Evolutionary conservation across 352 stramenopile genomes (phyloP).

Genomic region (Phytophthora pseudosyringae): DNA sequence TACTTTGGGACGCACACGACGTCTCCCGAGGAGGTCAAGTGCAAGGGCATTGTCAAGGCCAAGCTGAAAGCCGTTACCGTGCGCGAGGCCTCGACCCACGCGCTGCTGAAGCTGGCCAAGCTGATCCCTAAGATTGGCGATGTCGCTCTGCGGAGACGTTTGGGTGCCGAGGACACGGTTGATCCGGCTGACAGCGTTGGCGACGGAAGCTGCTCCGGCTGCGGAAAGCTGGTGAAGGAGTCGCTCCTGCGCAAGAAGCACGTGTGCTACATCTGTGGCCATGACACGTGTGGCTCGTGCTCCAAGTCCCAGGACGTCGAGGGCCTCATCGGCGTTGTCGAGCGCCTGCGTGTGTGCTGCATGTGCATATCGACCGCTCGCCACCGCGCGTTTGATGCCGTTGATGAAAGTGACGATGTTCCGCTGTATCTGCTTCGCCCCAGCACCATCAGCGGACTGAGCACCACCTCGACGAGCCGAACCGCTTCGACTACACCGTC

Average conservation of each 20-base stretch:
- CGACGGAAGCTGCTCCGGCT: conserved; percentile 39
- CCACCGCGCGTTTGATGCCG: conserved; percentile 38
- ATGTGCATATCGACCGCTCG: conserved; percentile 44
- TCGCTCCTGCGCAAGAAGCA: conserved; percentile 46
- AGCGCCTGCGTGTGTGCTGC: conserved; percentile 47
- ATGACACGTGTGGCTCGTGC: conserved; percentile 45
- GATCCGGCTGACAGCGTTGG: conserved; percentile 13
- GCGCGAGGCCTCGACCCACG: conserved; percentile 27
- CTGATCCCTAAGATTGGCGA: conserved; percentile 41
- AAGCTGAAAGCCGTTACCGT: conserved; percentile 28
- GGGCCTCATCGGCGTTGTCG: conserved; percentile 45
- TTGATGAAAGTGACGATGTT: conserved; percentile 20
- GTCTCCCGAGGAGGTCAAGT: conserved; percentile 7
- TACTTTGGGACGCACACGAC: conserved; percentile 34
- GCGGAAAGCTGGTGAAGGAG: conserved; percentile 34
- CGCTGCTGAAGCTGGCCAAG: conserved; percentile 40
- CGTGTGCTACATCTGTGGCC: conserved; percentile 46
- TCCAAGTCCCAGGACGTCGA: conserved; percentile 48
- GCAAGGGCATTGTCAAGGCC: conserved; percentile 26
- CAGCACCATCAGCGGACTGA: conserved; percentile 27
- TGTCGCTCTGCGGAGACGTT: conserved; percentile 36
- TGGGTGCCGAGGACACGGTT: conserved; percentile 33
- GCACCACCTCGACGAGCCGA: conserved; percentile 24
- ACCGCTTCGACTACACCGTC: conserved; percentile 24
- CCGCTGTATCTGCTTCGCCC: conserved; percentile 26